Evolutionary conservation across 1,284 basidiomycete species (phyloP), one percentile per base, ranked within the genome.

Genomic region (Puccinia triticina): DNA sequence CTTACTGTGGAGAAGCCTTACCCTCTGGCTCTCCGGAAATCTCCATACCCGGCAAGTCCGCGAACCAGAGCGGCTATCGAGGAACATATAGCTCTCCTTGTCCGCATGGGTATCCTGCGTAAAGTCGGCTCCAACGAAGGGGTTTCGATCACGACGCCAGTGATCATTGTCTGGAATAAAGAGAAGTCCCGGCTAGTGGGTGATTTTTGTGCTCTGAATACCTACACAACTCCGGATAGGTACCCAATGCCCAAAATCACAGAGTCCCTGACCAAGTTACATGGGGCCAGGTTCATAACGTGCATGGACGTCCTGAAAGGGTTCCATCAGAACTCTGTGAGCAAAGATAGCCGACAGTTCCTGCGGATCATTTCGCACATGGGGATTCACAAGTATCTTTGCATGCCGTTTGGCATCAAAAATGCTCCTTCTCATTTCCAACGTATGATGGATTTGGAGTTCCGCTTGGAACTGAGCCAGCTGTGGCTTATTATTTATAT

Each of bases 241-340:
- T 43, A 43, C 12, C 40, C 40, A 4, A 43, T 43, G 40, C 40
- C 40, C 12, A 43, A 43, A 12, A 43, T 43, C 40, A 43, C 40
- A 4, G 12, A 43, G 40, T 12, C 40, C 7, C 12, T 29, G 37
- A 32, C n/a, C 7, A 67, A 67, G 18, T 26, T 72, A n/a, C 11
- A 29, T 8, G 18, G 10, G 48, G 69, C 69, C 1, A n/a, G 23
- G 29, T 72, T 23, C 26, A 72, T 48, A 23, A 46, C 69, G 5
- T 43, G 50, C 21, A 59, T 75, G 73, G 73, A 75, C 37, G 50
- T 40, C 2, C 37, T 77, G 18, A 77, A 77, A 77, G 75, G 75
- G 0, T 75, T 59, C 37, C 73, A 75, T 37, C 73, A 75, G 26
- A 75, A 57, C n/a, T 1, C 0, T 7, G 23, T 64, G 0, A 40